Conservation (phyloP, 1,284 basidiomycete genomes). For the Heterobasidion irregulare region DNA sequence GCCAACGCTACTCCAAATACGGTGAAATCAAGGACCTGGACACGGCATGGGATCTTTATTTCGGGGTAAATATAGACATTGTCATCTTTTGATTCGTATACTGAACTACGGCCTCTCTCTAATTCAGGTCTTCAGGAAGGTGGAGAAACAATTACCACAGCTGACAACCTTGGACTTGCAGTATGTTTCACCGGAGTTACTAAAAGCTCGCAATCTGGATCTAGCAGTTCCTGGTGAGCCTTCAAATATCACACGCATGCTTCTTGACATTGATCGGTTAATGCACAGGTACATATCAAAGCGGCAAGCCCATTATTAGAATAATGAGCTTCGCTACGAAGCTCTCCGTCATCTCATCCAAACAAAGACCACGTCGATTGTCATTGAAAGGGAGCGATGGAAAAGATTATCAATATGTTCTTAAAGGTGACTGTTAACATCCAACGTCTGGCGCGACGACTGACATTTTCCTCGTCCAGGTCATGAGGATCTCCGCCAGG, state of each 20-base stretch:
- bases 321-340: constrained; percentile 85
- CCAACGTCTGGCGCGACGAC: background rate
- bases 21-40: constrained; percentile 90
- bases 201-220: constrained; percentile 87
- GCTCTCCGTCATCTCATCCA: constrained; percentile 92
- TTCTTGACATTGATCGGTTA: background rate
- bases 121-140: constrained; percentile 85
- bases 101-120: background rate
- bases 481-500: constrained; percentile 98
- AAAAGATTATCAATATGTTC: constrained; percentile 85
- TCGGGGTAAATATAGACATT: constrained; percentile 45
- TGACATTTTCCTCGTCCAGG: constrained; percentile 34
- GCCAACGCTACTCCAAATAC: constrained; percentile 79
- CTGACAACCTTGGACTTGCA: constrained; percentile 92
- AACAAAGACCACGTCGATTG: constrained; percentile 91
- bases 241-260: background rate
- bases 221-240: constrained; percentile 85
- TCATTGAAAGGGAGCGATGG: constrained; percentile 90
- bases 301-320: constrained; percentile 79
- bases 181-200: constrained; percentile 92
- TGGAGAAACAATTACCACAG: constrained; percentile 90
- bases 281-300: constrained; percentile 80
- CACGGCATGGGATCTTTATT: constrained; percentile 99
- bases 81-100: background rate
- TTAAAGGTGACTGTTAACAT: constrained; percentile 65